Conservation (phyloP, 2,329 filamentous ascomycete species). For the Knufia fluminis region DNA sequence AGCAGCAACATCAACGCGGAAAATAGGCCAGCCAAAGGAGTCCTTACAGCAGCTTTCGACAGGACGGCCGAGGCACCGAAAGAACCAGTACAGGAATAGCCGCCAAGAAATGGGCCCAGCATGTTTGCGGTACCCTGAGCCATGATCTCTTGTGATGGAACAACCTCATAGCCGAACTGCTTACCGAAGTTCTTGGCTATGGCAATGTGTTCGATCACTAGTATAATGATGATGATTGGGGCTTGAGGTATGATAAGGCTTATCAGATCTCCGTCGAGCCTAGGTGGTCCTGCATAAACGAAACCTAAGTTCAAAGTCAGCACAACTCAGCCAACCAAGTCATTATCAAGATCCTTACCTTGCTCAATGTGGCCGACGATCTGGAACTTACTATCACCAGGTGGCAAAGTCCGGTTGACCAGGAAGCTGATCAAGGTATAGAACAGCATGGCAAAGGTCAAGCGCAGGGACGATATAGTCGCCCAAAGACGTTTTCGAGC, state of each 20-base stretch:
- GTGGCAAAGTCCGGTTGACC: constrained; percentile 56
- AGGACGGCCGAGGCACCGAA: constrained; percentile 96
- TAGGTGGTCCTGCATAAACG: no score
- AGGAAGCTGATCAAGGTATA: constrained; percentile 81
- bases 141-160: constrained; percentile 90
- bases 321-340: no score
- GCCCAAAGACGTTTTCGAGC: constrained; percentile 65
- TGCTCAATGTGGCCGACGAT: no score
- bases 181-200: constrained; percentile 95
- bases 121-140: constrained; percentile 87
- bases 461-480: constrained; percentile 78
- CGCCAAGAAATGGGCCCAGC: constrained; percentile 82
- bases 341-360: no score
- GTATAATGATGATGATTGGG: constrained; percentile 81
- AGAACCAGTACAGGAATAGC: constrained; percentile 84
- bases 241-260: constrained; percentile 60
- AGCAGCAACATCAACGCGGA: constrained; percentile 77
- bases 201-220: constrained; percentile 92
- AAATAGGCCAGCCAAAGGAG: constrained; percentile 80
- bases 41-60: constrained; percentile 88
- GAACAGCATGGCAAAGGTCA: constrained; percentile 79
- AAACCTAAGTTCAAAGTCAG: no score
- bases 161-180: constrained; percentile 90
- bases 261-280: constrained; percentile 56
- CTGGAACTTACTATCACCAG: no score